Evolutionary conservation across 2,329 filamentous ascomycete species (phyloP).

Genomic region (Fusarium dlaminii): DNA sequence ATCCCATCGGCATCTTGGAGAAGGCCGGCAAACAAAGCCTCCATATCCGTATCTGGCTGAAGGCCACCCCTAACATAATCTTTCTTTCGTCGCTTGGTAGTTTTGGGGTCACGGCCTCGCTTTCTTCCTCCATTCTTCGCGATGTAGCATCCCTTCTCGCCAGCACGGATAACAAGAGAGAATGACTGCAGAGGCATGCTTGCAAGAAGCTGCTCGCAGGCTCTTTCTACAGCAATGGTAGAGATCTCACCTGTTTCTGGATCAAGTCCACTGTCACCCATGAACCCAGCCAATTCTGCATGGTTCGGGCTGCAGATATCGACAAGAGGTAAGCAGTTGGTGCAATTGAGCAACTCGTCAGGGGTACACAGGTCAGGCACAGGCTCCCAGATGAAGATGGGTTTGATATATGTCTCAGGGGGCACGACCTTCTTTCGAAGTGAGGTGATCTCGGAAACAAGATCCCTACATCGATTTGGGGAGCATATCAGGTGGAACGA

Average conservation of each 20-base stretch:
- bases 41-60: slow-evolving; percentile 70
- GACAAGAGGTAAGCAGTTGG: slow-evolving; percentile 68
- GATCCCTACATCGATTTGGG: slow-evolving; percentile 76
- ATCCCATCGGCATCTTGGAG: slow-evolving; percentile 63
- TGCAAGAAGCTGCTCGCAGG: slow-evolving; percentile 70
- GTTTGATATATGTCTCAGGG: slow-evolving; percentile 57
- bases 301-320: slow-evolving; percentile 84
- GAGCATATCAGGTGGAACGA: slow-evolving; percentile 92
- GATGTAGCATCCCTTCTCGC: slow-evolving; percentile 76
- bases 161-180: slow-evolving; percentile 74
- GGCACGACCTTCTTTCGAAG: slow-evolving; percentile 58
- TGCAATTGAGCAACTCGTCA: slow-evolving; percentile 71
- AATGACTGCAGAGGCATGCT: slow-evolving; percentile 72
- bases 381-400: slow-evolving; percentile 93
- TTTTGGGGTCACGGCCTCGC: slow-evolving; percentile 46
- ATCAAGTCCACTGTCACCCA: slow-evolving; percentile 69
- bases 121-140: slow-evolving; percentile 66
- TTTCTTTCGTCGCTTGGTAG: slow-evolving; percentile 53
- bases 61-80: slow-evolving; percentile 61
- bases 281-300: slow-evolving; percentile 85
- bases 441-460: slow-evolving; percentile 75
- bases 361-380: slow-evolving; percentile 88
- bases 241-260: slow-evolving; percentile 64
- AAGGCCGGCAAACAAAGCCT: slow-evolving; percentile 67
- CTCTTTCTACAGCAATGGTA: slow-evolving; percentile 62